Base-by-base conservation (phyloP, 1,139 yeast genomes). In the Yarrowia galli region DNA sequence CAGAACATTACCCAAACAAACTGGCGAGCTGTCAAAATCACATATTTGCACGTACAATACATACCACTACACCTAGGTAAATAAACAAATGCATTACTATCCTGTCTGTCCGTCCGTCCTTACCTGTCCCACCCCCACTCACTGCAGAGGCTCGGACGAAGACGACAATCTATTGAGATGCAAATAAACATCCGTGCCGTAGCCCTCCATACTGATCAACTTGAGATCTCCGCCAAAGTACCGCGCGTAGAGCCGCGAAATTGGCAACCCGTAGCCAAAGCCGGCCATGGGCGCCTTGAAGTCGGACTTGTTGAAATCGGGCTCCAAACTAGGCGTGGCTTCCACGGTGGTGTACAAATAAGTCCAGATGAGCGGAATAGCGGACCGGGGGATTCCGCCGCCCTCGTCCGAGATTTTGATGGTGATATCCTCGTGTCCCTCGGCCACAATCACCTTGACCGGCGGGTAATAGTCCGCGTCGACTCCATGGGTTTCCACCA, bases 271-370 rank as follows among this genome's bases (percentile, higher is more conserved):
- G 75, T 92, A 93, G 48, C 97, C 97, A 73, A 90, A 89, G 0
- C 97, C 98, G 63, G 97, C 97, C 91, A 92, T 89, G 68, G 97
- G 98, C 1, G 97, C 97, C 77, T 86, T 87, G 78, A 88, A 88
- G 69, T 88, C 87, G 38, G 85, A 81, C 56, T 75, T 72, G 56
- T 77, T 73, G 56, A 78, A 74, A 69, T 86, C 89, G 0, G 87
- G 84, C 69, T 89, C 93, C 68, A 89, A 79, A 28, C 82, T 84
- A 1, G 95, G 95, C 12, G 91, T 86, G 70, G 87, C 85, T 73
- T 87, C 86, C 66, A 93, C 97, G 0, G 97, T 91, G 7, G 97
- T 92, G 78, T 92, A 92, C 77, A 92, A 84, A 76, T 92, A 92
- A 0, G 97, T 91, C 97, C 97, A 92, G 63, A 92, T 91, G 71